Evolutionary conservation across 768 basidiomycete genomes (phyloP), one percentile per base, ranked within the genome.

Genomic region (Boletus edulis): DNA sequence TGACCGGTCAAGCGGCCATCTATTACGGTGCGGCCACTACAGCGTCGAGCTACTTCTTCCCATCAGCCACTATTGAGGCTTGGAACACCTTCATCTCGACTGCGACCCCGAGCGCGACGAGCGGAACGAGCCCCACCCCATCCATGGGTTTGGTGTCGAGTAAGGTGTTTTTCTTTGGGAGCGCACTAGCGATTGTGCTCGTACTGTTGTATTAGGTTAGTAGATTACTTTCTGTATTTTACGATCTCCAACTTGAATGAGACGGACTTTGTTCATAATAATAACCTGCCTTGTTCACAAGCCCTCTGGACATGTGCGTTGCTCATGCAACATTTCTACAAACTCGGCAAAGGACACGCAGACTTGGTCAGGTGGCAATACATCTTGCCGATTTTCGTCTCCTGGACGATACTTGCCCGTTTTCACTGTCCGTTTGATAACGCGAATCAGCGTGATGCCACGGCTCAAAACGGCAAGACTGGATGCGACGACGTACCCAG

Each of bases 401-500:
- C 83, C 85, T 4, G 70, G 18, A 3, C 87, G 75, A 63, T 87
- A 89, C 62, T 89, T 90, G 12, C 88, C 87, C 6, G 87, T 86
- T 62, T 75, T 77, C 22, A 87, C 87, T 84, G 27, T 44, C 41
- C 29, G 34, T 27, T 9, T 29, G 27, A 29, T 29, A 29, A 29
- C 15, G 8, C 18, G 2, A 32, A 34, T 52, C 43, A 46, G 57
- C 5, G 12, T 27, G 14, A 22, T n/a, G 17, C 3, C 17, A 20
- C 22, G 0, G 24, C 3, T 6, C 24, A 10, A 32, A 31, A n/a
- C 4, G 27, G 20, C 20, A 20, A 20, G 20, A 20, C 20, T 1
- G 20, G 20, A 5, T 27, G 8, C 5, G 22, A 3, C 20, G 46
- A 37, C 35, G 14, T 59, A 86, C 86, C 86, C 20, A 90, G 72